Conservation (phyloP, 148 eudicot genomes). For the Dianthus caryophyllus region DNA sequence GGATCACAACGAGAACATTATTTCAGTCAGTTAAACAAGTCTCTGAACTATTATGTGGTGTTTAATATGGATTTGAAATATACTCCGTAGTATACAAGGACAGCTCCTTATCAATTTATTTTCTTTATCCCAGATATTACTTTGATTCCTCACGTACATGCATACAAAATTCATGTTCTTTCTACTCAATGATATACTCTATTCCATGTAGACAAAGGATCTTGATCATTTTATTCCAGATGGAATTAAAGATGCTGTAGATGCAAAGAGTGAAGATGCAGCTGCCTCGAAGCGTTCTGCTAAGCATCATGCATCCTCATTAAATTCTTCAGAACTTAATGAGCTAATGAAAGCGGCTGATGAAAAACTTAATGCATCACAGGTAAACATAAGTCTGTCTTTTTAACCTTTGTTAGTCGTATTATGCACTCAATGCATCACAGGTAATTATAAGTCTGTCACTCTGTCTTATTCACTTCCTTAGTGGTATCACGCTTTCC, state of each 20-base stretch:
- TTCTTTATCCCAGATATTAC: background rate
- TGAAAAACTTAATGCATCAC: conserved; percentile 32
- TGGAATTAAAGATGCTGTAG: conserved; percentile 48
- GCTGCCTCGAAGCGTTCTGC: conserved; percentile 19
- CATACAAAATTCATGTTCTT: background rate
- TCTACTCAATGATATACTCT: background rate
- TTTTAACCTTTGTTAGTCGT: no score
- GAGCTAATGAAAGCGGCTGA: conserved; percentile 16
- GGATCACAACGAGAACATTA: no score
- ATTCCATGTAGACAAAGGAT: conserved; percentile 51
- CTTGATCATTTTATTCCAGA: conserved; percentile 70
- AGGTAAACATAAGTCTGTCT: conserved; percentile 24
- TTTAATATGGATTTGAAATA: background rate
- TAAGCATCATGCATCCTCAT: conserved; percentile 21
- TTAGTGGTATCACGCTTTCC: background rate
- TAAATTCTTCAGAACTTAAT: conserved; percentile 24
- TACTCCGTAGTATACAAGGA: background rate
- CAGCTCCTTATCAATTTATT: background rate
- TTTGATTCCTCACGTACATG: background rate
- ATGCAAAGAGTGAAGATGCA: conserved; percentile 25
- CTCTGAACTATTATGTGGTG: background rate
- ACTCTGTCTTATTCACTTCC: conserved; percentile 1
- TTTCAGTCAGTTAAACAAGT: no score
- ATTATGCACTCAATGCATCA: conserved; percentile 29
- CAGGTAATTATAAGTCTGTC: conserved; percentile 24